phyloP scores from a whole-genome alignment of 2,329 filamentous ascomycete genomes.

The Epichloe sibirici region DNA sequence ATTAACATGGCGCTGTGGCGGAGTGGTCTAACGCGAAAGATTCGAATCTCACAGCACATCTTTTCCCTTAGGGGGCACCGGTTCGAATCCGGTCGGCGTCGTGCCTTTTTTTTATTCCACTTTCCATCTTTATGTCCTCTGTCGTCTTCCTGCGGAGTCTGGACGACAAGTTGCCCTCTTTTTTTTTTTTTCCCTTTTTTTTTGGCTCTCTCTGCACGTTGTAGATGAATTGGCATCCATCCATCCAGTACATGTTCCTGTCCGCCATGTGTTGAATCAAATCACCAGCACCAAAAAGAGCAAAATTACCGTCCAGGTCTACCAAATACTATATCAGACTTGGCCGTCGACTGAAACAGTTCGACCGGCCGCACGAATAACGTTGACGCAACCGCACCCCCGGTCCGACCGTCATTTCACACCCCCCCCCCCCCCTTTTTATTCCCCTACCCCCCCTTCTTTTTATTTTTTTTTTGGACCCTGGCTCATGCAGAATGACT shows the following conservation, averaged over 20 bases:
- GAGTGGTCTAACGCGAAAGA: slow-evolving; percentile 22
- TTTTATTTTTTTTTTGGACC: neutral
- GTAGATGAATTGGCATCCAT: too few relatives aligned
- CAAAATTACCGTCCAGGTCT: too few relatives aligned
- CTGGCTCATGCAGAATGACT: neutral
- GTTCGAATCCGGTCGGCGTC: slow-evolving; percentile 23
- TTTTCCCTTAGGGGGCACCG: slow-evolving; percentile 21
- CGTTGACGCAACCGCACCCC: too few relatives aligned
- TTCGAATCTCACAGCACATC: slow-evolving; percentile 14
- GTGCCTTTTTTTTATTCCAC: slow-evolving; percentile 7
- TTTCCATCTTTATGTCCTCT: neutral
- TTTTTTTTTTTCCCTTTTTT: neutral
- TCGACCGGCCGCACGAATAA: too few relatives aligned
- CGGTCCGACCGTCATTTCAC: neutral
- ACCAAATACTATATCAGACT: too few relatives aligned
- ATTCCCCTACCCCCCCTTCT: neutral
- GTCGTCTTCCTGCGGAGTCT: neutral
- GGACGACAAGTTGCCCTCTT: neutral
- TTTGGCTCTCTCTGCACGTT: too few relatives aligned
- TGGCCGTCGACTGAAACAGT: too few relatives aligned
- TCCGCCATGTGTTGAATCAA: too few relatives aligned
- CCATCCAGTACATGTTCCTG: too few relatives aligned
- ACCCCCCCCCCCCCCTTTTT: neutral
- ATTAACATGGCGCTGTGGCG: slow-evolving; percentile 14
- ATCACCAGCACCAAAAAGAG: too few relatives aligned